A percentile compares a stretch with the other conserved stretches of the same genome.
phyloP scores from a whole-genome alignment of 345 rosid genomes.

The Crucihimalaya himalaica region DNA sequence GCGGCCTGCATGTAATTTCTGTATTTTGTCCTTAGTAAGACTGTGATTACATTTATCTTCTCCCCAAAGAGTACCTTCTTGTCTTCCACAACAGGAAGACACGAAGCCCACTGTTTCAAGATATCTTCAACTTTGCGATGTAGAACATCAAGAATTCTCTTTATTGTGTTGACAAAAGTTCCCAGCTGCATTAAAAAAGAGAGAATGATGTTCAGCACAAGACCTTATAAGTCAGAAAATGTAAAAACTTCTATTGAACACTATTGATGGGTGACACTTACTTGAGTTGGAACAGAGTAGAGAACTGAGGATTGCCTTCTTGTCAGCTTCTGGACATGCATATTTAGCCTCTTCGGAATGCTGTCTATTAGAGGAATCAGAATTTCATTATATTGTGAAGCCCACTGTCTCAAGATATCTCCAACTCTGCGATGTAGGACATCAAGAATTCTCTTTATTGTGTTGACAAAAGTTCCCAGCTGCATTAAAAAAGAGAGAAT shows the following conservation, averaged over 20 bases:
- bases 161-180: constrained; percentile 80
- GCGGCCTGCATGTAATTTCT: constrained; percentile 92
- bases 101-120: constrained; percentile 89
- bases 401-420: too few species aligned
- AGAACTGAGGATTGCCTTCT: constrained; percentile 78
- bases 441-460: too few species aligned
- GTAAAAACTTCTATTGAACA: neutral
- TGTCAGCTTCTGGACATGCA: constrained; percentile 94
- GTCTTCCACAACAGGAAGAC: constrained; percentile 71
- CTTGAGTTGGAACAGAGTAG: constrained; percentile 82
- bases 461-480: too few species aligned
- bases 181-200: constrained; percentile 62
- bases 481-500: too few species aligned
- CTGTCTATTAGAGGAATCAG: constrained; percentile 86
- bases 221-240: neutral
- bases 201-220: neutral
- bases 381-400: constrained; percentile 72
- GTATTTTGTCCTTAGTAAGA: constrained; percentile 86
- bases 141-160: constrained; percentile 86
- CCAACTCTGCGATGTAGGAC: too few species aligned
- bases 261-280: constrained; percentile 32
- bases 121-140: constrained; percentile 78
- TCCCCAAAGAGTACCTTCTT: constrained; percentile 77
- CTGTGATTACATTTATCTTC: constrained; percentile 88
- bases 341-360: constrained; percentile 81